These are phyloP conservation scores for Leccinum rimulosum DNA, from an alignment of 768 basidiomycete species.

Conservation along the genomic window DNA sequence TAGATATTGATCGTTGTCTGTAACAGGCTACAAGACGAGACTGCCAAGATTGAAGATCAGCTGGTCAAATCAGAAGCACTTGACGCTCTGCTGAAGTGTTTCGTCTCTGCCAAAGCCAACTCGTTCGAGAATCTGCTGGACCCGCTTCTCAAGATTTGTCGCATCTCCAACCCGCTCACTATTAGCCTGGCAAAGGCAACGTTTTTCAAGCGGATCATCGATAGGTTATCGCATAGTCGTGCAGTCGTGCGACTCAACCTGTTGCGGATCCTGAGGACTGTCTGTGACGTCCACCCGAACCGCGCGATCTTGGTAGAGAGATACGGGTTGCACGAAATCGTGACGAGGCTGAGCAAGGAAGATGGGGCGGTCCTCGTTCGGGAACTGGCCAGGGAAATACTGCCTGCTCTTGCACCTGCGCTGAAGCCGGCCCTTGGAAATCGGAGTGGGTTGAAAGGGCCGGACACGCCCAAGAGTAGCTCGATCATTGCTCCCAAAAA, in stretches of 20 bases:
- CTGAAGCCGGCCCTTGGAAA: slow-evolving; percentile 50
- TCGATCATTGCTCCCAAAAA: slow-evolving; percentile 58
- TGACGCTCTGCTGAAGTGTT: slow-evolving; percentile 71
- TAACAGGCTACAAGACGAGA: slow-evolving; percentile 90
- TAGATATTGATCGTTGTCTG: slow-evolving; percentile 4
- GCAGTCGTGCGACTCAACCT: slow-evolving; percentile 91
- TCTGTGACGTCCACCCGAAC: slow-evolving; percentile 90
- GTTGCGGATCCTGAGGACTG: slow-evolving; percentile 76
- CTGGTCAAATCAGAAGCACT: slow-evolving; percentile 65
- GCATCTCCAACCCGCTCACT: slow-evolving; percentile 71
- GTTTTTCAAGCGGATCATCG: slow-evolving; percentile 87
- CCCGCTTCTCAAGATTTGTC: slow-evolving; percentile 88
- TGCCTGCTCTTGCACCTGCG: slow-evolving; percentile 72
- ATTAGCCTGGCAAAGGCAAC: slow-evolving; percentile 74
- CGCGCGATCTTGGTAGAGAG: slow-evolving; percentile 76
- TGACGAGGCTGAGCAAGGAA: slow-evolving; percentile 74
- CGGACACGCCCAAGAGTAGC: slow-evolving; percentile 38
- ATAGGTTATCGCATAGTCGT: slow-evolving; percentile 68
- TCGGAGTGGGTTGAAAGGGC: slow-evolving; percentile 25
- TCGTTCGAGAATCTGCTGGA: slow-evolving; percentile 92
- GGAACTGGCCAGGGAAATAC: slow-evolving; percentile 83
- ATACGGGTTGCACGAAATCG: slow-evolving; percentile 78
- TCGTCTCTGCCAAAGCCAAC: slow-evolving; percentile 82
- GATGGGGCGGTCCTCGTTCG: slow-evolving; percentile 91
- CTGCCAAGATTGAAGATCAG: slow-evolving; percentile 88